Base-by-base conservation (phyloP, 768 basidiomycete genomes). In the Sistotremastrum suecicum region DNA sequence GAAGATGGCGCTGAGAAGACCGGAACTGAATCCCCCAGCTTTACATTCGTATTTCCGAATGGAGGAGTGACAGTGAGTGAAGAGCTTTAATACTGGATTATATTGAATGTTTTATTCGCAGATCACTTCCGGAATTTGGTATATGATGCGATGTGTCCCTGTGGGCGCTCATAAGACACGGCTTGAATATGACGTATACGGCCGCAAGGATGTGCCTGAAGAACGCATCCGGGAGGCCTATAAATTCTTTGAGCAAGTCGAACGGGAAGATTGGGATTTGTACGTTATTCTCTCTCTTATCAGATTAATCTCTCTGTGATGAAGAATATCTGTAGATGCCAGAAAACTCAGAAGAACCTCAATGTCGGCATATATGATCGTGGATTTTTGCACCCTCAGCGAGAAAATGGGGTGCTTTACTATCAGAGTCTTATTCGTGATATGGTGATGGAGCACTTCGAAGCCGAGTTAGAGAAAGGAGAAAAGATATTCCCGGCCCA, bases 191-290 rank as follows among this genome's bases (percentile, higher is more conserved):
- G 47, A 49, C 5, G 29, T 49, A n/a, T 11, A 32, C 29, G 45
- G 39, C 8, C 48, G 29, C 48, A 49, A 48, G 48, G 32, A 50
- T 28, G 47, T 49, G 28, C 44, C 35, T 29, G 42, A 11, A 5
- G 31, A 28, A 34, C 6, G n/a, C 7, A 35, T 28, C 31, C 30
- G 29, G 10, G 4, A 6, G 38, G 7, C 10, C 41, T 11, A 5
- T 48, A 34, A 45, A 37, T 37, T 48, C 12, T 34, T 30, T 33
- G 47, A 47, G 11, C 48, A 49, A 44, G 48, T 49, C 48, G 48
- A 49, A 31, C 48, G 48, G 37, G 48, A 49, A 48, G 48, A 49
- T 34, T 49, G 28, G 34, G 48, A 49, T 30, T 34, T 49, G 7
- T 49, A 36, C 20, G 20, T 20, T 20, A 20, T 20, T 20, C 20